phyloP scores from a whole-genome alignment of 768 basidiomycete species.

The Suillus paluster region DNA sequence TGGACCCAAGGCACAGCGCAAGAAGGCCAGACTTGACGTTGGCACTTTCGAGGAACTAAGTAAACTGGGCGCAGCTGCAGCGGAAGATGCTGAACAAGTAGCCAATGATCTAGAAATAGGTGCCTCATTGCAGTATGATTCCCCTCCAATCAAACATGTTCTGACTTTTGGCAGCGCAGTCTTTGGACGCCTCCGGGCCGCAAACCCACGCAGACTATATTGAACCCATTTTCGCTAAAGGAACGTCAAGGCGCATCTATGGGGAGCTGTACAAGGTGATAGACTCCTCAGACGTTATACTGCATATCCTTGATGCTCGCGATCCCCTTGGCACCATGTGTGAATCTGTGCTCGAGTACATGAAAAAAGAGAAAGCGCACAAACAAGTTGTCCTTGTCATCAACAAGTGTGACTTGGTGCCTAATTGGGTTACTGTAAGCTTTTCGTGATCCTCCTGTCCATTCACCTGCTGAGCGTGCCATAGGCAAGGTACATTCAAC shows the following conservation, averaged over 20 bases:
- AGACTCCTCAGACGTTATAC: constrained; percentile 95
- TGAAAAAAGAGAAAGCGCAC: constrained; percentile 95
- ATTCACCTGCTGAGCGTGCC: background rate
- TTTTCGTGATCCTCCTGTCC: constrained; percentile 3
- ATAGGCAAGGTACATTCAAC: constrained; percentile 94
- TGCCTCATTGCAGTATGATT: constrained; percentile 32
- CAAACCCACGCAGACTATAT: constrained; percentile 76
- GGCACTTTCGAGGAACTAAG: constrained; percentile 92
- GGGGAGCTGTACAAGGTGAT: constrained; percentile 99
- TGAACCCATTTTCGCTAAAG: constrained; percentile 94
- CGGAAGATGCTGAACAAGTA: constrained; percentile 54
- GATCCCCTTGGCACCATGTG: constrained; percentile 96
- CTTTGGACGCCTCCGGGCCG: constrained; percentile 23
- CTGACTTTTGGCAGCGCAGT: background rate
- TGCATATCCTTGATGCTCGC: constrained; percentile 94
- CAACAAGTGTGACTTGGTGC: constrained; percentile 98
- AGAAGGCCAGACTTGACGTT: constrained; percentile 84
- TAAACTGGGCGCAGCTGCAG: constrained; percentile 59
- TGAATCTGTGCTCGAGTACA: constrained; percentile 89
- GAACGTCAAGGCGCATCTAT: constrained; percentile 94
- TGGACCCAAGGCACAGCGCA: constrained; percentile 94
- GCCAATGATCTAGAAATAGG: constrained; percentile 42
- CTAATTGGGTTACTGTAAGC: constrained; percentile 97
- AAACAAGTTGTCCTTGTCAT: constrained; percentile 97
- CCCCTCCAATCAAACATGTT: background rate